Base-by-base conservation (phyloP, 2,329 filamentous ascomycete species). In the Pseudogymnoascus sp. region DNA sequence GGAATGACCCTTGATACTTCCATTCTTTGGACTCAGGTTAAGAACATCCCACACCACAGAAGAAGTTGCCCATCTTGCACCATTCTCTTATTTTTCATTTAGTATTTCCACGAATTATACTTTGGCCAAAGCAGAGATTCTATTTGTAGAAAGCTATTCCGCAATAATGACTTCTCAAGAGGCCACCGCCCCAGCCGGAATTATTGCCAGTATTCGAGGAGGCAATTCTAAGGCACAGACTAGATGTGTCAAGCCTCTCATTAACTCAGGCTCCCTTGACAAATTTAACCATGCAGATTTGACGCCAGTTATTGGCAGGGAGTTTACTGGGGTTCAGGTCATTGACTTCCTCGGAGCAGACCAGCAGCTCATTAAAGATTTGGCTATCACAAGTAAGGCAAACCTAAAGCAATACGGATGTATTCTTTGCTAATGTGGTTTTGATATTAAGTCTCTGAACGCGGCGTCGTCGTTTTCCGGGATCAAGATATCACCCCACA, bases 331-430 rank as follows among this genome's bases (percentile, higher is more conserved):
- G 9, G 76, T 82, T 25, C 81, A 87, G 64, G 75, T 88, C 0
- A 79, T 79, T 5, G 85, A 89, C 2, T 80, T 82, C 65, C 75
- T 90, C 4, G 75, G 82, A 29, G 81, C 82, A 0, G 77, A 83
- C 0, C 63, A 67, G 13, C 45, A 84, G 39, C 74, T 87, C 21
- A 71, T 89, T 29, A 79, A 83, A 1, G 87, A 89, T 67, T 75
- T 90, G 0, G 87, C 69, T 10, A 61, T 71, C 15, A 69, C 61
- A 64, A 75, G 82, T 67, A 78, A 27, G 73, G 4, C 45, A 31
- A 5, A 9, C 13, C 15, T 31, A 1, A 5, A 31, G 10, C 5
- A 52, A 10, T 31, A 10, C 4, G 12, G 2, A 15, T 18, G 5
- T 8, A n/a, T 10, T 8, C 8, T 13, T 7, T 31, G 8, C 27